phyloP scores from a whole-genome alignment of 2,329 filamentous ascomycete species.

The Aspergillus pseudoviridinutans region DNA sequence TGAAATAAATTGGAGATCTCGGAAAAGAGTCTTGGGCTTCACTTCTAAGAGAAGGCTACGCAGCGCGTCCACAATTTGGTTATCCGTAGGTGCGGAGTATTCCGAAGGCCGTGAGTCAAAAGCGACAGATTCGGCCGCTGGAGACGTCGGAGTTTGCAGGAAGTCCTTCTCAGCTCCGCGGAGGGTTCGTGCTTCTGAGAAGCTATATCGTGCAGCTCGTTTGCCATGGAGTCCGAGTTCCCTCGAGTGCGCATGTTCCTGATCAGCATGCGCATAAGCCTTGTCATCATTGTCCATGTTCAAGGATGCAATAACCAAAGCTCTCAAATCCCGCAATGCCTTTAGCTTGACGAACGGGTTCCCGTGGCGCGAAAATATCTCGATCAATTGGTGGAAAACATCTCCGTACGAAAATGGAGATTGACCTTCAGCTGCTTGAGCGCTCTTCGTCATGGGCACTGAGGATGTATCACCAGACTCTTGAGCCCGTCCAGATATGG shows the following conservation, averaged over 20 bases:
- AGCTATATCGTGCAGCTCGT: constrained; percentile 28
- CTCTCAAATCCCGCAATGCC: constrained; percentile 76
- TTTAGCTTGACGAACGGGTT: constrained; percentile 85
- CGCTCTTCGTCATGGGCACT: constrained; percentile 7
- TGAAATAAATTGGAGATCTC: constrained; percentile 70
- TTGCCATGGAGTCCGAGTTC: constrained; percentile 8
- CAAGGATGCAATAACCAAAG: constrained; percentile 73
- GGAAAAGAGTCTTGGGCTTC: constrained; percentile 75
- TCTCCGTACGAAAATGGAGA: constrained; percentile 69
- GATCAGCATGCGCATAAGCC: constrained; percentile 3
- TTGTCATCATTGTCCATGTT: constrained; percentile 49
- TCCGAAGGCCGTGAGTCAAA: constrained; percentile 38
- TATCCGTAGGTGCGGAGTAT: constrained; percentile 55
- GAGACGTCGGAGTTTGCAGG: constrained; percentile 20
- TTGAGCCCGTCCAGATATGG: constrained; percentile 8
- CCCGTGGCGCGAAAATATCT: constrained; percentile 82
- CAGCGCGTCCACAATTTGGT: constrained; percentile 61
- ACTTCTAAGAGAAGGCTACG: constrained; percentile 65
- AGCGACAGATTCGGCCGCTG: constrained; percentile 26
- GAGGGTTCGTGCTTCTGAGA: constrained; percentile 23
- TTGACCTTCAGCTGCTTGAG: constrained; percentile 37
- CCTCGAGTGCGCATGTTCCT: constrained; percentile 3
- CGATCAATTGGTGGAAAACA: constrained; percentile 74
- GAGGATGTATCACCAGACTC: not conserved
- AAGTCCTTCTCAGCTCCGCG: constrained; percentile 13